Percentiles rank a stretch among this genome's conserved stretches.
Evolutionary conservation across 1,139 yeast species (phyloP).

Genomic region (Blastobotrys buckinghamii): DNA sequence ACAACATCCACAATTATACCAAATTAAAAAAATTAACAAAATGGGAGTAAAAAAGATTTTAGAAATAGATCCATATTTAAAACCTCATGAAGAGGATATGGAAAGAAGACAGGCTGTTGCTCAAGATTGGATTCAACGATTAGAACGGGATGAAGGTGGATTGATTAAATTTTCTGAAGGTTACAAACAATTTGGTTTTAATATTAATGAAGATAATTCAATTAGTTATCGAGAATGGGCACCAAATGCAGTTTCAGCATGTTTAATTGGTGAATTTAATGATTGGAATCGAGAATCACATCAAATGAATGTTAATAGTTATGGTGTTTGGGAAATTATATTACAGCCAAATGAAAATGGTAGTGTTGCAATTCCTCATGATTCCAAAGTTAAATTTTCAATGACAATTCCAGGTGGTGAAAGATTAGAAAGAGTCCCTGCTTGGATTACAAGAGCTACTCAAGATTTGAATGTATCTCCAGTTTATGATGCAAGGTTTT

Average conservation of each 20-base stretch:
- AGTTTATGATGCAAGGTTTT: constrained; percentile 79
- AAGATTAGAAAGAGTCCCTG: constrained; percentile 73
- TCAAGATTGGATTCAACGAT: constrained; percentile 50
- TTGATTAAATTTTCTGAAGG: constrained; percentile 49
- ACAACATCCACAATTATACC: background rate
- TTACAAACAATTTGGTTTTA: constrained; percentile 71
- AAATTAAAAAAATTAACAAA: background rate
- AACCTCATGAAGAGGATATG: constrained; percentile 64
- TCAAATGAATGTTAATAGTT: constrained; percentile 48
- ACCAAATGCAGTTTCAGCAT: constrained; percentile 73
- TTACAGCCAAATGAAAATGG: constrained; percentile 46
- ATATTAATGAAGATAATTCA: constrained; percentile 47
- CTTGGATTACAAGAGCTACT: constrained; percentile 83
- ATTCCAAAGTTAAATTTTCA: constrained; percentile 69
- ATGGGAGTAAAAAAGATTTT: constrained; percentile 28
- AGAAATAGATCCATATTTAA: constrained; percentile 79
- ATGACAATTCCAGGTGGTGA: constrained; percentile 64
- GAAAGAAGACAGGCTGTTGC: constrained; percentile 50
- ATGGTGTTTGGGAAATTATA: constrained; percentile 61
- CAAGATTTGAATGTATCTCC: constrained; percentile 49
- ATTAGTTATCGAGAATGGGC: constrained; percentile 77
- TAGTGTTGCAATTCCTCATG: constrained; percentile 68
- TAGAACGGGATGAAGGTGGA: constrained; percentile 43
- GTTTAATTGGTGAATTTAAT: constrained; percentile 86
- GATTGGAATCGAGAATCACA: constrained; percentile 64